Evolutionary conservation across 2,329 filamentous ascomycete genomes (phyloP).

Genomic region (Bipolaris cookei): DNA sequence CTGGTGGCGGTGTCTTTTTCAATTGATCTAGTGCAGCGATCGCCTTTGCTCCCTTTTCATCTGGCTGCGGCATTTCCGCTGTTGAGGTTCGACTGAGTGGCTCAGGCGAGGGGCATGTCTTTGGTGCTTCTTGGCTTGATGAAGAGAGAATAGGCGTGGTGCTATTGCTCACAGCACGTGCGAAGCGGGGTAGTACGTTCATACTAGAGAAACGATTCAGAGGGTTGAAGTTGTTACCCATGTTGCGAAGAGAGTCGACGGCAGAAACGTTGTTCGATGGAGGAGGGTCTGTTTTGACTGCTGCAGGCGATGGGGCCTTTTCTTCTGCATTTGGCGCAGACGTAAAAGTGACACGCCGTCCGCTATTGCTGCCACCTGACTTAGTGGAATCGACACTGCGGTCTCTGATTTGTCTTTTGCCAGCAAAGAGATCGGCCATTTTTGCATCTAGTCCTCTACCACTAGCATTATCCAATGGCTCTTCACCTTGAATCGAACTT

Average conservation of each 20-base stretch:
- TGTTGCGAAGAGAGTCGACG: slow-evolving; percentile 80
- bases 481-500: slow-evolving; percentile 57
- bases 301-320: slow-evolving; percentile 29
- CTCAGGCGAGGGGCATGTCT: slow-evolving; percentile 31
- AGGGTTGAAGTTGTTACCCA: slow-evolving; percentile 82
- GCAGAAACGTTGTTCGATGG: slow-evolving; percentile 59
- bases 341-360: slow-evolving; percentile 62
- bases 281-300: slow-evolving; percentile 36
- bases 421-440: slow-evolving; percentile 73
- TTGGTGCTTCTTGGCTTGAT: slow-evolving; percentile 44
- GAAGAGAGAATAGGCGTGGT: slow-evolving; percentile 52
- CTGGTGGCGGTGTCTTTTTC: slow-evolving; percentile 54
- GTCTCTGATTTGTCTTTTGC: slow-evolving; percentile 69
- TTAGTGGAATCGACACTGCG: slow-evolving; percentile 76
- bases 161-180: slow-evolving; percentile 57
- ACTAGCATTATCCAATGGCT: slow-evolving; percentile 40
- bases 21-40: slow-evolving; percentile 53
- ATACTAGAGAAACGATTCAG: slow-evolving; percentile 79
- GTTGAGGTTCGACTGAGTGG: slow-evolving; percentile 26
- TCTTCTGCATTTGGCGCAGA: slow-evolving; percentile 31
- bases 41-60: slow-evolving; percentile 50
- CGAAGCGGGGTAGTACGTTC: slow-evolving; percentile 76
- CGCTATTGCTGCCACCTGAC: slow-evolving; percentile 67
- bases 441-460: slow-evolving; percentile 59
- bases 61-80: slow-evolving; percentile 28